Evolutionary conservation across 2,329 filamentous ascomycete species (phyloP).

Genomic region (Clarireedia monteithiana): DNA sequence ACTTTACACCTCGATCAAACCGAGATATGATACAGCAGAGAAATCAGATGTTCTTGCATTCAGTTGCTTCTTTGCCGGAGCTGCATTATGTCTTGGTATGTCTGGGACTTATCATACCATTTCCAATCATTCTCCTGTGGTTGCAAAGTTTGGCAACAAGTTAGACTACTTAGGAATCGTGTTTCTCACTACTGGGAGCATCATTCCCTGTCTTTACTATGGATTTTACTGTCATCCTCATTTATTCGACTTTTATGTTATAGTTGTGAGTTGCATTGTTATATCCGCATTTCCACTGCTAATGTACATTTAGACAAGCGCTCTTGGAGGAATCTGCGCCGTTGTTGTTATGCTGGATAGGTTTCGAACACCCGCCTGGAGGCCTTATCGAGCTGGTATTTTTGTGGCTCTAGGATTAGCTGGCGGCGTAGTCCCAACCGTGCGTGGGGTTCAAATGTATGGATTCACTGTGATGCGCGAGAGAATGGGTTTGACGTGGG

Average conservation of each 20-base stretch:
- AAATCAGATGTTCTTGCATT: slow-evolving; percentile 63
- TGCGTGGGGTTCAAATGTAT: slow-evolving; percentile 65
- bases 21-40: slow-evolving; percentile 58
- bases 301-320: slow-evolving; percentile 53
- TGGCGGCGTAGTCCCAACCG: slow-evolving; percentile 65
- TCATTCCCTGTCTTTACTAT: slow-evolving; percentile 82
- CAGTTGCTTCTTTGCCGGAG: slow-evolving; percentile 70
- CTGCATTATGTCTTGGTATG: slow-evolving; percentile 66
- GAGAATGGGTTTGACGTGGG: slow-evolving; percentile 73
- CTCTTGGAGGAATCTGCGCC: slow-evolving; percentile 69
- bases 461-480: slow-evolving; percentile 58
- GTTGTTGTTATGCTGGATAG: slow-evolving; percentile 69
- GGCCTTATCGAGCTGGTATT: slow-evolving; percentile 80
- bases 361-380: slow-evolving; percentile 77
- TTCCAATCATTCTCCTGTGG: slow-evolving; percentile 71
- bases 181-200: slow-evolving; percentile 82
- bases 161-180: slow-evolving; percentile 94
- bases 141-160: slow-evolving; percentile 82
- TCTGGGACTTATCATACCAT: slow-evolving; percentile 81
- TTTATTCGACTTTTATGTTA: slow-evolving; percentile 65
- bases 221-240: slow-evolving; percentile 65
- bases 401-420: slow-evolving; percentile 83
- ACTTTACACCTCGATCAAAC: slow-evolving; percentile 50
- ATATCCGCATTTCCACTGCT: neutral
- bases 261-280: slow-evolving; percentile 15